Evolutionary conservation across 345 rosid species (phyloP), one percentile per base, ranked within the genome.

Genomic region (Nephelium lappaceum): DNA sequence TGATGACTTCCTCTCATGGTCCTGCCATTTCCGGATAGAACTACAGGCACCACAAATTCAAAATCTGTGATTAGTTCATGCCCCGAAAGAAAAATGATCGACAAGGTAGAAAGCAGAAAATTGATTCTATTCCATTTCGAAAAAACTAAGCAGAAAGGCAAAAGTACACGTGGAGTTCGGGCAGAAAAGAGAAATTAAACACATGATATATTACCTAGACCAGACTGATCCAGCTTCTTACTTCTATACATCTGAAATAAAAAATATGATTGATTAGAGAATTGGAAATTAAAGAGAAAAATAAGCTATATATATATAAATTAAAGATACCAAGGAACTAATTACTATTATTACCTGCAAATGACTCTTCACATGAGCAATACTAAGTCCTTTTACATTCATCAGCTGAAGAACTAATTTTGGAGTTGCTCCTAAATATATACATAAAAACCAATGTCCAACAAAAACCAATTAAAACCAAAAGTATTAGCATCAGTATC

Each of bases 281-380:
- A 58, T 18, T 39, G 24, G 74, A 51, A 24, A 49, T 49, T 15
- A 11, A 23, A 14, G 11, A 23, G 14, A 25, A 53, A 71, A 16
- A 47, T 23, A 8, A 8, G 3, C 11, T 10, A 11, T 0, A 57
- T 5, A 57, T 11, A 57, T 16, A 57, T 4, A 18, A 19, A 57
- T 2, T 3, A 57, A 5, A 0, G 19, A 57, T 57, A 7, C 2
- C 4, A 25, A 10, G 11, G 18, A 66, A 38, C 0, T 41, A 21
- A 19, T 8, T 14, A 12, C 7, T 42, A 12, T 42, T 5, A 45
- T 24, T 71, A 92, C 98, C 95, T 94, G 98, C 83, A 93, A 83
- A 77, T 94, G 97, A 86, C 98, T 94, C 87, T 93, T 94, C 24
- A 94, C 95, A 87, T 94, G 97, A 21, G 98, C 91, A 85, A 94